A percentile compares a stretch with the other conserved stretches of the same genome.
phyloP scores from a whole-genome alignment of 2,329 filamentous ascomycete genomes.

The Hypoxylon sp. region DNA sequence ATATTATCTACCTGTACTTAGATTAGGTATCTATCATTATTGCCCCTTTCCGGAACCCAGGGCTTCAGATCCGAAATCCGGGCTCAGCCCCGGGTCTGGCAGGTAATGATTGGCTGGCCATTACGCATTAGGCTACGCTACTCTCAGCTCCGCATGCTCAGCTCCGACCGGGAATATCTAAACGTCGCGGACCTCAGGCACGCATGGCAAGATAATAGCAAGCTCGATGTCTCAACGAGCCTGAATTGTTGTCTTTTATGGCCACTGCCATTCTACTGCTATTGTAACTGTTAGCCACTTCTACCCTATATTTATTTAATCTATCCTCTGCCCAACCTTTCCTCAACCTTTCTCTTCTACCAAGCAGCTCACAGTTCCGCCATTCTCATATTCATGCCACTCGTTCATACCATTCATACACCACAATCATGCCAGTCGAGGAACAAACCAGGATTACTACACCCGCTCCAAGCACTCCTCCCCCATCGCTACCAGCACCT shows the following conservation, averaged over 20 bases:
- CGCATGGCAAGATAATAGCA: slow-evolving; percentile 15
- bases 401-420: background rate
- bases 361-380: background rate
- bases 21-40: background rate
- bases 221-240: background rate
- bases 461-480: background rate
- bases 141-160: slow-evolving; percentile 28
- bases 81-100: background rate
- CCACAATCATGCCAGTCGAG: slow-evolving; percentile 6
- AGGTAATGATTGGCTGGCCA: slow-evolving; percentile 9
- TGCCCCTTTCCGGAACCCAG: background rate
- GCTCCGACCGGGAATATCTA: slow-evolving; percentile 7
- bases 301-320: background rate
- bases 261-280: background rate
- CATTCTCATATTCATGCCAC: background rate
- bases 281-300: background rate
- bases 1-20: background rate
- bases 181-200: background rate
- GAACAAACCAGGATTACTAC: background rate
- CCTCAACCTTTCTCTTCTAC: background rate
- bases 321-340: background rate
- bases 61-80: slow-evolving; percentile 13
- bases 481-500: slow-evolving; percentile 3
- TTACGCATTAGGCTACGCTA: slow-evolving; percentile 10
- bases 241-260: background rate